phyloP scores from a whole-genome alignment of 371 early-diverging fungal species.

The Lichtheimia corymbifera region DNA sequence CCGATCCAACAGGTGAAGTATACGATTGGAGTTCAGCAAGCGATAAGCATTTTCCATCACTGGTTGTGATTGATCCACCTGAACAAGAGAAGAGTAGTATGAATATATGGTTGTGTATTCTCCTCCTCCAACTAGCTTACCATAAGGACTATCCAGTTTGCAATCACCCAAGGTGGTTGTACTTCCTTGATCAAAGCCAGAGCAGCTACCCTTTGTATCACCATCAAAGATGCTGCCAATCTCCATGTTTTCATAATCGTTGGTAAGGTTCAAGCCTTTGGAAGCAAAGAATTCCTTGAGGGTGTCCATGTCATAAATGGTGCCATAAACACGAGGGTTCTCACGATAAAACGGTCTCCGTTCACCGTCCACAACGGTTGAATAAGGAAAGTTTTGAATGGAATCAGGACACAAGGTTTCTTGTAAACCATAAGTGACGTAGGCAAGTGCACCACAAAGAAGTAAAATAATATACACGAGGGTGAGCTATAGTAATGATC shows the following conservation, averaged over 20 bases:
- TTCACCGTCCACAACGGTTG: constrained; percentile 20
- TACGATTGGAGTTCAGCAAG: constrained; percentile 28
- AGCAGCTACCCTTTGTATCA: constrained; percentile 37
- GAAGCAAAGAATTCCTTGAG: constrained; percentile 38
- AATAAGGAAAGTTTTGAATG: constrained; percentile 29
- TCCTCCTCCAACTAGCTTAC: constrained; percentile 21
- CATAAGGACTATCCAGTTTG: constrained; percentile 47
- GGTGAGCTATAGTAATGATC: constrained; percentile 43
- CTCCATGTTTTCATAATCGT: constrained; percentile 53
- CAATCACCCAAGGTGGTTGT: constrained; percentile 24
- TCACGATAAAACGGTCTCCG: constrained; percentile 38
- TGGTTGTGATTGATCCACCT: constrained; percentile 29
- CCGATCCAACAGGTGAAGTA: constrained; percentile 15
- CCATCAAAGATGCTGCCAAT: constrained; percentile 53
- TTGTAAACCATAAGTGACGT: constrained; percentile 69
- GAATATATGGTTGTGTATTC: constrained; percentile 15
- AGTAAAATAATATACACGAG: constrained; percentile 67
- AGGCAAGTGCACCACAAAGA: constrained; percentile 68
- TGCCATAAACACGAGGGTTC: constrained; percentile 51
- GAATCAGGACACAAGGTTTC: constrained; percentile 50
- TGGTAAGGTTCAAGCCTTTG: constrained; percentile 43
- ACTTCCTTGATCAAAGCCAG: constrained; percentile 22
- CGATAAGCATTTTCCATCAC: constrained; percentile 36
- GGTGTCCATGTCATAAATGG: constrained; percentile 38
- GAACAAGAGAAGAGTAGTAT: background rate